A percentile compares a stretch with the other conserved stretches of the same genome.
These are phyloP conservation scores for Periconia sp. DNA, from an alignment of 2,329 filamentous ascomycete genomes.

Conservation along the genomic window DNA sequence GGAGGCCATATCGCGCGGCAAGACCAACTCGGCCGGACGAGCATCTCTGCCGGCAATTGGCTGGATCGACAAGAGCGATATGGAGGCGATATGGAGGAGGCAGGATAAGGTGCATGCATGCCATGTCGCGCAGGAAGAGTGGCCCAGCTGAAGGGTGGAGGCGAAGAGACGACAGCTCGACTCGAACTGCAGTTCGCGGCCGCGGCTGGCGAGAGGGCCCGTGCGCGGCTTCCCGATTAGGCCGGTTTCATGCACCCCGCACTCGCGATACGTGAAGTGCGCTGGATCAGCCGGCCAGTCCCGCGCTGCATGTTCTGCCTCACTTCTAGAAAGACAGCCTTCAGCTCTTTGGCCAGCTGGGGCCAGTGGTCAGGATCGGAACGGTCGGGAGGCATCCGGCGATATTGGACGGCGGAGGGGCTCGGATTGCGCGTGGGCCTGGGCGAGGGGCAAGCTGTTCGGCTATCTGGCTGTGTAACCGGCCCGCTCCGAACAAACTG, in stretches of 20 bases:
- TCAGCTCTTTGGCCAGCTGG: slow-evolving; percentile 8
- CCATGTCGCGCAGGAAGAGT: too few species aligned
- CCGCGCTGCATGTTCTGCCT: slow-evolving; percentile 19
- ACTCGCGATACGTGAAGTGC: slow-evolving; percentile 18
- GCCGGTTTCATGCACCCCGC: slow-evolving; percentile 30
- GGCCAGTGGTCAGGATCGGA: slow-evolving; percentile 18
- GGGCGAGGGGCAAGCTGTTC: slow-evolving; percentile 5
- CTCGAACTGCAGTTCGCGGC: slow-evolving; percentile 14
- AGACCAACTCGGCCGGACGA: too few species aligned
- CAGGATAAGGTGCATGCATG: too few species aligned
- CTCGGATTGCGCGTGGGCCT: slow-evolving; percentile 7
- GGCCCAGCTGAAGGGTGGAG: not conserved
- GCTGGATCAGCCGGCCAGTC: slow-evolving; percentile 33
- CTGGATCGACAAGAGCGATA: too few species aligned
- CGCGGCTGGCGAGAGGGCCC: not conserved
- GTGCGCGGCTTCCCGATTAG: slow-evolving; percentile 10
- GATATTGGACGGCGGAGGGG: slow-evolving; percentile 19
- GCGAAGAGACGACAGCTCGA: not conserved
- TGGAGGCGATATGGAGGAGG: not conserved
- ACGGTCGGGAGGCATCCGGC: slow-evolving; percentile 17
- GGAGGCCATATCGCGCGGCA: too few species aligned
- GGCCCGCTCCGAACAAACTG: not conserved
- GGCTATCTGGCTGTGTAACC: slow-evolving; percentile 13
- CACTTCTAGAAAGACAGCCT: slow-evolving; percentile 14
- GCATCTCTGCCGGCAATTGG: too few species aligned